Conservation (phyloP, 306 rosid species). For the Cucurbita ficifolia region DNA sequence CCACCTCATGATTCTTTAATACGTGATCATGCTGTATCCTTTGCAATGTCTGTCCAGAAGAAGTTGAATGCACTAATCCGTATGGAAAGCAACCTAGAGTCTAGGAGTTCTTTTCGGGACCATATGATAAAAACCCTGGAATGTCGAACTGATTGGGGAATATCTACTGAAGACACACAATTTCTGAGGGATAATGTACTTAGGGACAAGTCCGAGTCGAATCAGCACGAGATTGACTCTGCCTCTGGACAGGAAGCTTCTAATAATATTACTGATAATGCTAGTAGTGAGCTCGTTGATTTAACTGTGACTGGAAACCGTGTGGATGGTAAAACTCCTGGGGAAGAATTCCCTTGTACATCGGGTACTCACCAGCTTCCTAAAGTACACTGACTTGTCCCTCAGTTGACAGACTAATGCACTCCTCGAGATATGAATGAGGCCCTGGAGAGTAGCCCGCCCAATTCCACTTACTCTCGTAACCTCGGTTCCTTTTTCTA, state of each 20-base stretch:
- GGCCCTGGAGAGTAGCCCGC: not conserved
- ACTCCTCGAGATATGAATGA: not conserved
- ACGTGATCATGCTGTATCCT: slow-evolving; percentile 63
- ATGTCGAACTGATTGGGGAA: slow-evolving; percentile 10
- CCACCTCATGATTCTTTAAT: slow-evolving; percentile 79
- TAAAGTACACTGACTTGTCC: not conserved
- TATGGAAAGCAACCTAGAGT: slow-evolving; percentile 22
- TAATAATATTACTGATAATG: slow-evolving; percentile 6
- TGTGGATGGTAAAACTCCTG: slow-evolving; percentile 13
- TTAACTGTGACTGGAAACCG: slow-evolving; percentile 6
- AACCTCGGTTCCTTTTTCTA: not conserved
- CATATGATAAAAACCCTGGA: slow-evolving; percentile 7
- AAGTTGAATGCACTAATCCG: slow-evolving; percentile 32
- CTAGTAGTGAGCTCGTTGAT: slow-evolving; percentile 10
- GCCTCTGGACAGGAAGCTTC: slow-evolving; percentile 13
- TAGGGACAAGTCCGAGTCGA: slow-evolving; percentile 8
- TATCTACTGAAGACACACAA: slow-evolving; percentile 5
- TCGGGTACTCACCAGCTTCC: not conserved
- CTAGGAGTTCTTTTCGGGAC: slow-evolving; percentile 13
- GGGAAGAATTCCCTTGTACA: slow-evolving; percentile 21
- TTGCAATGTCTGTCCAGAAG: slow-evolving; percentile 59
- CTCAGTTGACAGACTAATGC: not conserved
- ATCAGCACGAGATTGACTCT: slow-evolving; percentile 13
- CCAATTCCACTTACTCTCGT: not conserved
- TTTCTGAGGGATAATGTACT: not conserved